Conservation (phyloP, 2,329 filamentous ascomycete species). For the Neurospora crassa region DNA sequence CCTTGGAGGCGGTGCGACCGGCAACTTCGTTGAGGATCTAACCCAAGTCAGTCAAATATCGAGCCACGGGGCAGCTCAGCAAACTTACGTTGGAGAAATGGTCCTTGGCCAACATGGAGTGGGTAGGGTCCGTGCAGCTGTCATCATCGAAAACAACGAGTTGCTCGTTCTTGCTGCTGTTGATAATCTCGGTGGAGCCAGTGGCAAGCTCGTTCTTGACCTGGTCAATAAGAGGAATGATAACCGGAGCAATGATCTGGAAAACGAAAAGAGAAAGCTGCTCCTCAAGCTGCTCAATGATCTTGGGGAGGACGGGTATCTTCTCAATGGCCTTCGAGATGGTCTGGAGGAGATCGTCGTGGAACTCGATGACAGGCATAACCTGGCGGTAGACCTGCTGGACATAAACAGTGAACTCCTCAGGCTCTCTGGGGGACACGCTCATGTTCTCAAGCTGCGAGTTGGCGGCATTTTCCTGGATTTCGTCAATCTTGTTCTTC, state of each 20-base stretch:
- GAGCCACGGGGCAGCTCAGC: neutral
- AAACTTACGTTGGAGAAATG: constrained; percentile 71
- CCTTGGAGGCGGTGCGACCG: constrained; percentile 68
- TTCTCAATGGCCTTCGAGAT: constrained; percentile 73
- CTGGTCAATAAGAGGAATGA: constrained; percentile 77
- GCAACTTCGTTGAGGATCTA: constrained; percentile 73
- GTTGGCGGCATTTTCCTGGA: constrained; percentile 65
- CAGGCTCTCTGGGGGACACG: constrained; percentile 70
- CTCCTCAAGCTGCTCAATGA: constrained; percentile 79
- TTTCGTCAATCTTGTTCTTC: constrained; percentile 65
- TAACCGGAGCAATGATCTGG: constrained; percentile 78
- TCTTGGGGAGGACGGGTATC: constrained; percentile 74
- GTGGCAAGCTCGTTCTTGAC: constrained; percentile 80
- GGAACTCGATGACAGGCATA: constrained; percentile 83
- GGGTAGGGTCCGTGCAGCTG: constrained; percentile 68
- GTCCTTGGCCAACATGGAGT: constrained; percentile 94
- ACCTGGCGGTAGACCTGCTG: constrained; percentile 66
- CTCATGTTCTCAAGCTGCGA: constrained; percentile 67
- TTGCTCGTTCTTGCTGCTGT: constrained; percentile 75
- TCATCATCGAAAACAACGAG: constrained; percentile 80
- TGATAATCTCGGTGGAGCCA: constrained; percentile 78
- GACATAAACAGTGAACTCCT: constrained; percentile 74
- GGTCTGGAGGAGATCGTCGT: constrained; percentile 75
- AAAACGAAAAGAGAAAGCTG: constrained; percentile 86
- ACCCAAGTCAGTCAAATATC: constrained; percentile 1